Evolutionary conservation across 805 yeast species (phyloP).

Genomic region (Pichia kluyveri): DNA sequence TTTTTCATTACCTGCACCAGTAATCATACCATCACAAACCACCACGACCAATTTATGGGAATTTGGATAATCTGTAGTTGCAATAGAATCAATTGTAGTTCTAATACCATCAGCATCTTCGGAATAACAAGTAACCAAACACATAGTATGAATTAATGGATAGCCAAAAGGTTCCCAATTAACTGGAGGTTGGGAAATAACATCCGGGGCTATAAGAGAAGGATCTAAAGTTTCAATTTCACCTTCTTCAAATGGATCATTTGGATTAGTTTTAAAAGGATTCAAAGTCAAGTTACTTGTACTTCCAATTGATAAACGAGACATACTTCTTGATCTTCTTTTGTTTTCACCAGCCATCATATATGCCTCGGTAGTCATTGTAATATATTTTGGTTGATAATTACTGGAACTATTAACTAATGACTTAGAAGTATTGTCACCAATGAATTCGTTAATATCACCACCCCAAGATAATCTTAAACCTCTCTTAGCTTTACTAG

Average conservation of each 20-base stretch:
- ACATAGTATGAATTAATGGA: constrained; percentile 67
- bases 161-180: constrained; percentile 80
- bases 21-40: constrained; percentile 88
- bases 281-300: constrained; percentile 6
- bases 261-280: constrained; percentile 3
- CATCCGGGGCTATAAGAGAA: constrained; percentile 61
- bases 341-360: constrained; percentile 14
- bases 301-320: constrained; percentile 8
- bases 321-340: constrained; percentile 6
- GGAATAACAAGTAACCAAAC: constrained; percentile 87
- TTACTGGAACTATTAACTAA: constrained; percentile 10
- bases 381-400: constrained; percentile 38
- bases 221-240: constrained; percentile 43
- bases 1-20: constrained; percentile 85
- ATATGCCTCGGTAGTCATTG: constrained; percentile 59
- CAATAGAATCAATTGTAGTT: constrained; percentile 82
- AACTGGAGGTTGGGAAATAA: constrained; percentile 85
- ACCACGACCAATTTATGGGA: constrained; percentile 82
- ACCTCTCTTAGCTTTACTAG: constrained; percentile 24
- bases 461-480: constrained; percentile 33
- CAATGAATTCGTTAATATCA: constrained; percentile 24
- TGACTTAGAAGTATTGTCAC: constrained; percentile 2
- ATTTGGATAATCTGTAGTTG: constrained; percentile 94
- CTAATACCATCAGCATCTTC: constrained; percentile 84
- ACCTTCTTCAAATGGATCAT: constrained; percentile 24